Base-by-base conservation (phyloP, 2,329 filamentous ascomycete genomes). In the Corynespora cassiicola region DNA sequence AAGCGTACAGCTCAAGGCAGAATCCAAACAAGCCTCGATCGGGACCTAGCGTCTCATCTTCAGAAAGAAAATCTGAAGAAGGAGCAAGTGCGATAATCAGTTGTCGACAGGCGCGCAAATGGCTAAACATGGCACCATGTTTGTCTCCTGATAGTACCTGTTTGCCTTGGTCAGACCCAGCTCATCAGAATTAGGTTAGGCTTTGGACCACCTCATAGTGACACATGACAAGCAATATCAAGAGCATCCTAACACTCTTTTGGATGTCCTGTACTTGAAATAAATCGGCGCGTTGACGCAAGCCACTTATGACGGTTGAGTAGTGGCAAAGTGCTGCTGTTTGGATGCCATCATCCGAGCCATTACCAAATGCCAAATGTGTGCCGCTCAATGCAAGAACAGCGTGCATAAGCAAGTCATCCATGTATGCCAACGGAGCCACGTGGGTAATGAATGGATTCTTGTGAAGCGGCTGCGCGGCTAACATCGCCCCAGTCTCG, bases 391-490 rank as follows among this genome's bases (percentile, higher is more conserved):
- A 30, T 11, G 28, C 28, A 11, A 30, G 16, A 14, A 30, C 16
- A 16, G 15, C 19, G 19, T 30, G 28, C 28, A 30, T 16, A 18
- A 30, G 28, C 28, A 30, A 30, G n/a, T 30, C 28, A 18, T 30
- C 28, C 6, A 30, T 8, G 19, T 30, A 18, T 7, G 15, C 16
- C 7, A 30, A 8, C 16, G 28, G 28, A 8, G 19, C 15, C 7
- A 30, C 15, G 2, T 17, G 12, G 28, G 28, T 30, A n/a, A 18
- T 18, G 16, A 30, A 30, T 14, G 28, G 28, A 18, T 30, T 30
- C 7, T 30, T 11, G 15, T 30, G 7, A 14, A 30, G 10, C n/a
- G 28, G 14, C 12, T 14, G 16, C 28, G 16, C 16, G n/a, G 28
- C 14, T n/a, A 30, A 30, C 6, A 14, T n/a, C 8, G 12, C 7